Conservation (phyloP, 176 grass and related monocot species). For the Carex parvula region DNA sequence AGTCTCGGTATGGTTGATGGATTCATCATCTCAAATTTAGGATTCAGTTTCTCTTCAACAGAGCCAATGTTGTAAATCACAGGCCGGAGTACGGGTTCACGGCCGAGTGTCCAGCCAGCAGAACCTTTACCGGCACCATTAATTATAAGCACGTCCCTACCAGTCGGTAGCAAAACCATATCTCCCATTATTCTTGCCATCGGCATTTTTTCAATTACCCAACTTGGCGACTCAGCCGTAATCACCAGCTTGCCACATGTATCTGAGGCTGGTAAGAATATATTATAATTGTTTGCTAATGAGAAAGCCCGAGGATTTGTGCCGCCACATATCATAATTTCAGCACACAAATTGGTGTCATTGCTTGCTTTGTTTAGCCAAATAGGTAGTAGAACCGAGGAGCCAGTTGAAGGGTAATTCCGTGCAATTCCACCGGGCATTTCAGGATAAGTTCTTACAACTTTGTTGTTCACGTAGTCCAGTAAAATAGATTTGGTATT, state of each 20-base stretch:
- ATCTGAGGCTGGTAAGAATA: constrained; percentile 14
- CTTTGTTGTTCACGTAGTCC: constrained; percentile 27
- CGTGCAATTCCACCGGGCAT: constrained; percentile 30
- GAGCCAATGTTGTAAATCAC: constrained; percentile 18
- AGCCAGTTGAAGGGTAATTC: constrained; percentile 37
- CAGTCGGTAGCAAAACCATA: constrained; percentile 36
- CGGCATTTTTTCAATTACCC: constrained; percentile 35
- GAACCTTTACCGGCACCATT: constrained; percentile 24
- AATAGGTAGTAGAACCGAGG: constrained; percentile 35
- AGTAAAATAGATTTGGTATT: constrained; percentile 36
- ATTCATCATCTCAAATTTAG: constrained; percentile 25
- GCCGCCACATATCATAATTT: constrained; percentile 39
- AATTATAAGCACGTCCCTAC: constrained; percentile 21
- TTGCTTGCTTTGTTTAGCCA: background rate
- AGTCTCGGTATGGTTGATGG: constrained; percentile 27
- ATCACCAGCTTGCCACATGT: constrained; percentile 31
- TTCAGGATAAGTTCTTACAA: constrained; percentile 24
- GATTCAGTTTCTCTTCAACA: background rate
- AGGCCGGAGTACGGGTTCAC: constrained; percentile 5
- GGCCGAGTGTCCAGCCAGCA: constrained; percentile 22
- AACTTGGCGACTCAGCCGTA: constrained; percentile 24
- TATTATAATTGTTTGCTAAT: background rate
- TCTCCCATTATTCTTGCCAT: constrained; percentile 32
- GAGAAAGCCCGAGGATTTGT: background rate
- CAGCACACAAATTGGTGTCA: background rate